These are phyloP conservation scores for Suillus discolor DNA, from an alignment of 768 basidiomycete species.

Conservation along the genomic window DNA sequence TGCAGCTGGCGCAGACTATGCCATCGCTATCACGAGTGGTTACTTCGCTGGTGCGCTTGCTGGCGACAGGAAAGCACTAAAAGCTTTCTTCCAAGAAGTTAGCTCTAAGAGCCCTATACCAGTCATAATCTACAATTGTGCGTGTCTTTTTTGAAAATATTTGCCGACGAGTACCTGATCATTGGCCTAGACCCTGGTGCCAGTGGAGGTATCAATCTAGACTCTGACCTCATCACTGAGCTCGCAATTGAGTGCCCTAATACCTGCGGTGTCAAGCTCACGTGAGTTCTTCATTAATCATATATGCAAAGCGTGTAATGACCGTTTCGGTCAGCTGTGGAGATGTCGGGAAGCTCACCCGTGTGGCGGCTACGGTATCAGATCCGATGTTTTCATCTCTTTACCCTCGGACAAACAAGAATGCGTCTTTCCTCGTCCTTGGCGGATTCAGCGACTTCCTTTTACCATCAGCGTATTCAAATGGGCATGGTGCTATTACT, in stretches of 20 bases:
- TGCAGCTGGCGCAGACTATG: conserved; percentile 82
- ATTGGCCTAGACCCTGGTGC: conserved; percentile 74
- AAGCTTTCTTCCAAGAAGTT: conserved; percentile 78
- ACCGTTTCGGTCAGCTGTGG: conserved; percentile 61
- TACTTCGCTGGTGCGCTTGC: conserved; percentile 83
- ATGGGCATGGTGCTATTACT: conserved; percentile 88
- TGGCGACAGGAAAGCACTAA: conserved; percentile 64
- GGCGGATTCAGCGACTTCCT: conserved; percentile 89
- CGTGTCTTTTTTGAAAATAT: conserved; percentile 27
- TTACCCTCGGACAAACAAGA: conserved; percentile 68
- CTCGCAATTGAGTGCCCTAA: conserved; percentile 78
- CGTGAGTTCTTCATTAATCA: conserved; percentile 48
- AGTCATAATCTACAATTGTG: conserved; percentile 88
- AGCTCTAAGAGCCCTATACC: conserved; percentile 82
- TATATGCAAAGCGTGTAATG: conserved; percentile 4
- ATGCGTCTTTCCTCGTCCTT: conserved; percentile 78
- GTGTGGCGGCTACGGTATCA: conserved; percentile 73
- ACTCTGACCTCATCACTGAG: conserved; percentile 84
- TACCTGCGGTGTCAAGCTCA: conserved; percentile 86
- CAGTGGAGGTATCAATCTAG: conserved; percentile 87
- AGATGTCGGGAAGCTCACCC: conserved; percentile 88
- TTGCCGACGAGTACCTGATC: background rate
- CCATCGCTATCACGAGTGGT: conserved; percentile 83
- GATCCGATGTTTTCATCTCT: conserved; percentile 52
- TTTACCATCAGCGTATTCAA: conserved; percentile 67